Base-by-base conservation (phyloP, 331 rosid genomes). In the Malus hybrid region DNA sequence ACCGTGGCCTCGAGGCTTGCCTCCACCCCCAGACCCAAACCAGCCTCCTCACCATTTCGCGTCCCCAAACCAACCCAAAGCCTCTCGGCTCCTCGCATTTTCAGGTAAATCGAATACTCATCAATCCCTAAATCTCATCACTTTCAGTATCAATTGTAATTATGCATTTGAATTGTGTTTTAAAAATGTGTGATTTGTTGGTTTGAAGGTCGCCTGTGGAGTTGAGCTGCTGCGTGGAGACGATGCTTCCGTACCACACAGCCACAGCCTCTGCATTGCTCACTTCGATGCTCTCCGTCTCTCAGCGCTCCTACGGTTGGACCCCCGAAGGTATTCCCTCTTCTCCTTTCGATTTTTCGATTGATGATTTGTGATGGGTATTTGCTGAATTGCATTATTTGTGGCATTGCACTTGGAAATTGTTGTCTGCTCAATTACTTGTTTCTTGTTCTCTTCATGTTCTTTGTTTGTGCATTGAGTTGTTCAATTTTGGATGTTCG, bases 251-350 rank as follows among this genome's bases (percentile, higher is more conserved):
- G 3, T 90, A 88, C 71, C 94, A 93, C 86, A 84, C 87, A 11
- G 96, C 89, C 52, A 91, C 96, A 1, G 96, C 98, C 72, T 91
- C 98, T 26, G 94, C 98, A 75, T 88, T 93, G 87, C 87, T 93
- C 66, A 91, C 86, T 58, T 93, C 97, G 50, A 88, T 89, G 97
- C 94, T 93, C 34, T 91, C 94, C 30, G 89, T 82, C 14, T 88
- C 94, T 77, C 80, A 85, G 77, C 87, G 90, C 9, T 87, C 44
- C 44, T 36, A 36, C 44, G 44, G 44, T 77, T 94, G 97, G 98
- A 90, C 87, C 60, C 80, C 89, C 62, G 96, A 93, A 84, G 97
- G 97, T 93, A 73, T 79, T 80, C 30, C 63, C 14, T 61, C 70
- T 33, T 52, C 32, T 66, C 16, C 72, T 10, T 14, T 62, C 61